Evolutionary conservation across 805 yeast genomes (phyloP).

Genomic region (Schwanniomyces occidentalis): DNA sequence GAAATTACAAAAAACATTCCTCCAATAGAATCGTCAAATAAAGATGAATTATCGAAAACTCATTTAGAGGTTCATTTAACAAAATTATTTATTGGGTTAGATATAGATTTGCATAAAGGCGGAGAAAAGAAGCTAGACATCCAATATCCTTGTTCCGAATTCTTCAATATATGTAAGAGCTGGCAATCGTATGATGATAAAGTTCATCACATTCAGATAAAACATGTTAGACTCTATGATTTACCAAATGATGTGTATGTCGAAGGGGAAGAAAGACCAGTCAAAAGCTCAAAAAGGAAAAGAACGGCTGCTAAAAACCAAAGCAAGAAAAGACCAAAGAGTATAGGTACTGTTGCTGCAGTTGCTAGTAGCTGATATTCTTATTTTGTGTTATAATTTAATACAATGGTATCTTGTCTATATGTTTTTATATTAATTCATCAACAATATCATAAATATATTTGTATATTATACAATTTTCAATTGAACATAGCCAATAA

Average conservation of each 20-base stretch:
- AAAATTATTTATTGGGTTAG: slow-evolving; percentile 79
- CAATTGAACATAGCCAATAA: no score
- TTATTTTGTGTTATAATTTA: no score
- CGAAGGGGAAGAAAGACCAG: slow-evolving; percentile 78
- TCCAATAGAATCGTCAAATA: slow-evolving; percentile 8
- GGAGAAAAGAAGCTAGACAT: slow-evolving; percentile 65
- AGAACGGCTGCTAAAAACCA: slow-evolving; percentile 13
- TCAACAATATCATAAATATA: no score
- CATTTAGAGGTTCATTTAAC: slow-evolving; percentile 55
- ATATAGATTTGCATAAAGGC: slow-evolving; percentile 47
- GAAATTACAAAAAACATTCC: slow-evolving; percentile 24
- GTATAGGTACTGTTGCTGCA: slow-evolving; percentile 14
- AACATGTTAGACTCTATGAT: slow-evolving; percentile 67
- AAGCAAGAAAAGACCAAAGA: slow-evolving; percentile 22
- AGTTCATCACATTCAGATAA: slow-evolving; percentile 59
- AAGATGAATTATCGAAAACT: slow-evolving; percentile 14
- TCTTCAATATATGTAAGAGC: slow-evolving; percentile 73
- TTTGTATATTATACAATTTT: no score
- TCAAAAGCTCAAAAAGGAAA: slow-evolving; percentile 49
- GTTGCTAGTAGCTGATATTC: slow-evolving; percentile 12
- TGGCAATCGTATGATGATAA: slow-evolving; percentile 69
- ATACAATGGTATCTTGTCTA: no score
- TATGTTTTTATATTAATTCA: no score
- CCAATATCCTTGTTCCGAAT: slow-evolving; percentile 87
- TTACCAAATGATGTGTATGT: slow-evolving; percentile 79